Conservation (phyloP, 2,329 filamentous ascomycete genomes). For the Elsinoe ampelina region DNA sequence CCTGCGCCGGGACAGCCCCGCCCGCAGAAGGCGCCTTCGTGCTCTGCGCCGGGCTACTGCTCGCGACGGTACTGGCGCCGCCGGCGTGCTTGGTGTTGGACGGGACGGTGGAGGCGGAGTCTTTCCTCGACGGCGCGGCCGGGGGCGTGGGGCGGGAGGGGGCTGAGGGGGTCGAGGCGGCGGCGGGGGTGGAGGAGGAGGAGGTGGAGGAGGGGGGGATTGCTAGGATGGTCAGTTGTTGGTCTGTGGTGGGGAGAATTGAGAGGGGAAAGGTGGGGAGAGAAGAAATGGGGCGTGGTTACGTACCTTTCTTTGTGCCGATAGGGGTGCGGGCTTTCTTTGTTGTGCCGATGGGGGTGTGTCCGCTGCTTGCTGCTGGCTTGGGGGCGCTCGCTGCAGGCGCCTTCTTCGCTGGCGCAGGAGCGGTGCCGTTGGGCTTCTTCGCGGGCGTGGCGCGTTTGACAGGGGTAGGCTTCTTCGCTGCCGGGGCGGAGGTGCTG, state of each 20-base stretch:
- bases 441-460: background rate
- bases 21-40: background rate
- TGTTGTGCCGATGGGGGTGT: background rate
- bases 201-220: background rate
- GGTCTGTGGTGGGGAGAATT: background rate
- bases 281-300: background rate
- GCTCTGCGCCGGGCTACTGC: background rate
- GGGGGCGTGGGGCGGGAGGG: background rate
- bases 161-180: background rate
- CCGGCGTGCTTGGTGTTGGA: slow-evolving; percentile 12
- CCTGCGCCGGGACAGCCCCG: background rate
- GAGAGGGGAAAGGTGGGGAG: background rate
- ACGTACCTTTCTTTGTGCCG: slow-evolving; percentile 9
- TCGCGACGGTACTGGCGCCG: background rate
- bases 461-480: slow-evolving; percentile 6
- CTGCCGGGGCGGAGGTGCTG: background rate
- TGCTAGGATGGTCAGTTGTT: background rate
- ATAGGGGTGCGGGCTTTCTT: slow-evolving; percentile 1
- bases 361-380: background rate
- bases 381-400: background rate
- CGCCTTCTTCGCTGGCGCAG: background rate
- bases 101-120: slow-evolving; percentile 4
- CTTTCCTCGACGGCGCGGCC: background rate
- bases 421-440: slow-evolving; percentile 4
- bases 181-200: background rate